Percentiles rank a stretch among this genome's conserved stretches.
Conservation (phyloP, 305 asterid genomes). For the Petunia hybrid region DNA sequence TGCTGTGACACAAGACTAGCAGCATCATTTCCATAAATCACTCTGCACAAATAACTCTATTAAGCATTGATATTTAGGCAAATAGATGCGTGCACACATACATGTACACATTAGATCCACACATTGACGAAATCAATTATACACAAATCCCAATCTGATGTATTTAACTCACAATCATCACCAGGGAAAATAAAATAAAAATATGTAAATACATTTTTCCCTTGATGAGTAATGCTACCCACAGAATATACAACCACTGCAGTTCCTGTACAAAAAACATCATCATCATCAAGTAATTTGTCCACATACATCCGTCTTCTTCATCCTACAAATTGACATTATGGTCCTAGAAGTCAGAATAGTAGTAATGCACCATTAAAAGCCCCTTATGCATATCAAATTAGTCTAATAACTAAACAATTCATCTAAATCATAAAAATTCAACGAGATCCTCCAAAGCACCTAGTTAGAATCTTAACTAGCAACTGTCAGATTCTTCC, state of each 20-base stretch:
- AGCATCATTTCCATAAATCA: constrained; percentile 68
- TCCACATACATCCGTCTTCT: constrained; percentile 79
- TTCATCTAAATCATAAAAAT: neutral
- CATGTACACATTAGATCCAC: neutral
- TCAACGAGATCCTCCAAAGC: too few species aligned
- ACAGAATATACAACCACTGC: constrained; percentile 97
- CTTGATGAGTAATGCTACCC: constrained; percentile 84
- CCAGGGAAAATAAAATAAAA: neutral
- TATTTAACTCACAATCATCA: neutral
- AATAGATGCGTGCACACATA: neutral
- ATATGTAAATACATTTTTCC: constrained; percentile 58
- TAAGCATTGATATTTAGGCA: neutral
- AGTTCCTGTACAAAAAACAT: constrained; percentile 96
- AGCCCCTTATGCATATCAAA: neutral
- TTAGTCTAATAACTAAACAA: too few species aligned
- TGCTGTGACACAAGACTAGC: constrained; percentile 82
- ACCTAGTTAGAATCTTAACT: too few species aligned
- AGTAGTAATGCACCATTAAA: neutral
- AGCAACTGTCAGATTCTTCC: too few species aligned
- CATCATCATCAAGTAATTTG: constrained; percentile 95
- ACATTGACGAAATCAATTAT: neutral
- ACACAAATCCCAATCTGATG: neutral
- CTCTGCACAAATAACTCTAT: constrained; percentile 51
- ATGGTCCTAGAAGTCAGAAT: neutral
- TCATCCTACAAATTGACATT: constrained; percentile 61